These are phyloP conservation scores for Ogataea minuta DNA, from an alignment of 805 yeast species.

Conservation along the genomic window DNA sequence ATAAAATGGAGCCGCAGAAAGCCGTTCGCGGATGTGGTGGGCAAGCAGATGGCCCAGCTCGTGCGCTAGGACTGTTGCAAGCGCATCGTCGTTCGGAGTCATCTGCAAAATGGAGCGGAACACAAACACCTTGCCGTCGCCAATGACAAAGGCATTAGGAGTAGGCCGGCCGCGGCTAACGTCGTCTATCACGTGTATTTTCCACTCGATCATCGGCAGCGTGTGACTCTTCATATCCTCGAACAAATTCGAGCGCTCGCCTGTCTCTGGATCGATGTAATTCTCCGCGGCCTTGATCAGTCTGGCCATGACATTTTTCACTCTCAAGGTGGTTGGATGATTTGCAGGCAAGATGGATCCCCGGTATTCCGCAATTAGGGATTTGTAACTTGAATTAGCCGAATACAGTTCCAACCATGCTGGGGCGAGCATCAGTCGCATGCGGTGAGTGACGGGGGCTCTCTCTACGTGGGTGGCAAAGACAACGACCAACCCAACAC, in stretches of 20 bases:
- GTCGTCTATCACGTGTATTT: conserved; percentile 73
- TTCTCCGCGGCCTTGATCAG: conserved; percentile 58
- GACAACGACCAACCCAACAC: conserved; percentile 36
- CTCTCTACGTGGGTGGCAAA: conserved; percentile 60
- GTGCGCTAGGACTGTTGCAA: conserved; percentile 93
- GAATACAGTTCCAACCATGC: conserved; percentile 58
- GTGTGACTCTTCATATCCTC: conserved; percentile 24
- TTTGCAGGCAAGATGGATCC: conserved; percentile 54
- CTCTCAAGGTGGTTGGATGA: conserved; percentile 58
- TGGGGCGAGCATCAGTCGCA: conserved; percentile 70
- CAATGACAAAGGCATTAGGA: conserved; percentile 95
- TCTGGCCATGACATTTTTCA: conserved; percentile 60
- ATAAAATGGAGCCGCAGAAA: conserved; percentile 75
- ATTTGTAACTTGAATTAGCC: conserved; percentile 63
- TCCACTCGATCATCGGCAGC: conserved; percentile 55
- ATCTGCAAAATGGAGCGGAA: conserved; percentile 75
- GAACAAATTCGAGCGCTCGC: conserved; percentile 27
- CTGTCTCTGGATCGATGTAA: conserved; percentile 35
- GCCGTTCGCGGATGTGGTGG: conserved; percentile 81
- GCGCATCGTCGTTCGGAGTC: conserved; percentile 79
- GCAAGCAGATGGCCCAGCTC: conserved; percentile 95
- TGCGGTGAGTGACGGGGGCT: conserved; percentile 79
- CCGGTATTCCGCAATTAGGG: conserved; percentile 54
- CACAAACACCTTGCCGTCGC: conserved; percentile 94
- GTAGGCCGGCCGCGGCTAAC: conserved; percentile 61